Conservation (phyloP, 169 alveolate genomes). For the Ichthyophthirius multifiliis region DNA sequence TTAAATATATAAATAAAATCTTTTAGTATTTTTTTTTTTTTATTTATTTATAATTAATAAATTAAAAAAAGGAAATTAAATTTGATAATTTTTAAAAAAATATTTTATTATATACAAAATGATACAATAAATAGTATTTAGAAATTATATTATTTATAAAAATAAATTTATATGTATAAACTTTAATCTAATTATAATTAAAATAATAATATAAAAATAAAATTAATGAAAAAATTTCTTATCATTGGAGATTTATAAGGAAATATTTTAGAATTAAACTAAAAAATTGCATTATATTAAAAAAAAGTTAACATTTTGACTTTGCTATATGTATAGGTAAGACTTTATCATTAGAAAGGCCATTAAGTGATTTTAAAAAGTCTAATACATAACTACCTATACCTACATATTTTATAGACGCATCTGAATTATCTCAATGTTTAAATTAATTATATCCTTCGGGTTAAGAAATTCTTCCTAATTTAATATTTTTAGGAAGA, state of each 20-base stretch:
- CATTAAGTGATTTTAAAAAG: not conserved
- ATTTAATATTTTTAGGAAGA: not conserved
- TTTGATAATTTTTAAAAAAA: no score
- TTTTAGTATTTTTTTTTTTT: no score
- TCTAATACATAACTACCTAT: not conserved
- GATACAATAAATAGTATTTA: no score
- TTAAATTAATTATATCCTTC: not conserved
- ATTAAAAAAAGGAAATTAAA: no score
- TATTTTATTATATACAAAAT: no score
- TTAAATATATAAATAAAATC: no score
- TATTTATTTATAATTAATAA: no score
- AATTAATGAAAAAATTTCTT: slow-evolving; percentile 2
- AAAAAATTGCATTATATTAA: not conserved
- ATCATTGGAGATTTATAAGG: slow-evolving; percentile 8
- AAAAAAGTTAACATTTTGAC: slow-evolving; percentile 7
- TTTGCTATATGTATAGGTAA: slow-evolving; percentile 6
- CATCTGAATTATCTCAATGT: not conserved
- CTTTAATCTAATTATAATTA: no score
- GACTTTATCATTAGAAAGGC: not conserved
- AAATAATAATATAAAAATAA: no score
- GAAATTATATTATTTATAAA: no score
- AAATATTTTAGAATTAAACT: not conserved
- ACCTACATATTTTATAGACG: not conserved
- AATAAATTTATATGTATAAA: no score
- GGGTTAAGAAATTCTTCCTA: not conserved